These are phyloP conservation scores for Mortierella sp. DNA, from an alignment of 371 early-diverging fungal genomes.

Conservation along the genomic window DNA sequence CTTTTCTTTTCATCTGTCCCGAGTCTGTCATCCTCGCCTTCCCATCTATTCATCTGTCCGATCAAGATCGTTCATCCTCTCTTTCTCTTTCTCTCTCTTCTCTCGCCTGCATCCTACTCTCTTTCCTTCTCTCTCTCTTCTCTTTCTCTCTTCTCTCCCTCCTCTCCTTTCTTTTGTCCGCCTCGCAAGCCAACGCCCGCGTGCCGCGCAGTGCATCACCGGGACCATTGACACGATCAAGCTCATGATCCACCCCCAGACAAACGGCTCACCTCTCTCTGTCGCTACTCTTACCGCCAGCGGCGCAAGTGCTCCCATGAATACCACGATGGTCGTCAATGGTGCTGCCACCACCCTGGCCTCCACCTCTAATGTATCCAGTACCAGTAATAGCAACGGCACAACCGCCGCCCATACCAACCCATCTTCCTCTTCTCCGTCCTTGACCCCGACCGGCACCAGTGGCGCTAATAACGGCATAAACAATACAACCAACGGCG, in stretches of 20 bases:
- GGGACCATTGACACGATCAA: constrained; percentile 52
- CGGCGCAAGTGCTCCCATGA: not conserved
- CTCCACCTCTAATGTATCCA: not conserved
- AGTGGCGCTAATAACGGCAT: not conserved
- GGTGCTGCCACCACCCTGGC: not conserved
- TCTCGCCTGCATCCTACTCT: not conserved
- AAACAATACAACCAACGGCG: constrained; percentile 1
- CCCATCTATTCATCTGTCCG: constrained; percentile 5
- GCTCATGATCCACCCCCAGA: constrained; percentile 41
- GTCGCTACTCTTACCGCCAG: no score
- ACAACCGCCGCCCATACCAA: no score
- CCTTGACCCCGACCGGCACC: constrained; percentile 15
- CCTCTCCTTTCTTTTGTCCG: not conserved
- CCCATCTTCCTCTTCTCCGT: not conserved
- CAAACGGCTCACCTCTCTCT: not conserved
- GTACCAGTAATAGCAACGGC: no score
- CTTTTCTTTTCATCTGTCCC: not conserved
- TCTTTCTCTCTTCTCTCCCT: not conserved
- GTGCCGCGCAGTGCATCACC: constrained; percentile 46
- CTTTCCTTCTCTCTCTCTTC: not conserved
- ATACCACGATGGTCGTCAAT: constrained; percentile 12
- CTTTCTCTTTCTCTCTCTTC: constrained; percentile 2
- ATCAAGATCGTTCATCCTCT: constrained; percentile 7
- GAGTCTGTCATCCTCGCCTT: not conserved
- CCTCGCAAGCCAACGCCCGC: constrained; percentile 30